Percentiles rank a stretch among this genome's conserved stretches.
phyloP scores from a whole-genome alignment of 1,284 basidiomycete species.

The Agroathelia rolfsii region DNA sequence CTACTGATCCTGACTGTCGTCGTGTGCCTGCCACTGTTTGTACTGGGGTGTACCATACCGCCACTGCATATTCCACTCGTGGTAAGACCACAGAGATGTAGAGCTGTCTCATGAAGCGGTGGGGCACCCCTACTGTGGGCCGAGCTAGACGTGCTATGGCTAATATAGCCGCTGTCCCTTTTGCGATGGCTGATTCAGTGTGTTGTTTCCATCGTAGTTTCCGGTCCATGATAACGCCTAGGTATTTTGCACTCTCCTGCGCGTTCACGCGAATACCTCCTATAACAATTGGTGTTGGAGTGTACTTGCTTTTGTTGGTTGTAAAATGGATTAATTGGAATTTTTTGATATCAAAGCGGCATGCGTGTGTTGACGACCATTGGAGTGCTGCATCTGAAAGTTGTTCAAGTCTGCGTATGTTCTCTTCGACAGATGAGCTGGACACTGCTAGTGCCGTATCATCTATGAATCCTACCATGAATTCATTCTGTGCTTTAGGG shows the following conservation, averaged over 20 bases:
- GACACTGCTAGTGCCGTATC: constrained; percentile 14
- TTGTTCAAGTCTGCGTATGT: constrained; percentile 11
- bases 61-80: constrained; percentile 19
- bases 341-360: too few species aligned
- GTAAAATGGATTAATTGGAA: too few species aligned
- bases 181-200: constrained; percentile 10
- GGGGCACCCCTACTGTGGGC: constrained; percentile 8
- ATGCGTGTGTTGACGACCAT: too few species aligned
- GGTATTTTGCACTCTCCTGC: constrained; percentile 13
- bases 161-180: constrained; percentile 12
- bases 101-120: constrained; percentile 7
- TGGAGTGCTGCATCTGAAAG: too few species aligned
- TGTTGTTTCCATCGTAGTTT: constrained; percentile 16
- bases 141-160: constrained; percentile 12
- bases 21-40: not conserved
- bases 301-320: constrained; percentile 2
- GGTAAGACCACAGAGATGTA: constrained; percentile 17
- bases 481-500: constrained; percentile 11
- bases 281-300: too few species aligned
- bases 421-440: constrained; percentile 10
- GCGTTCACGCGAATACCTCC: too few species aligned
- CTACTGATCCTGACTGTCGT: constrained; percentile 9
- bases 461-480: constrained; percentile 21
- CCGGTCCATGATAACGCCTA: constrained; percentile 19
- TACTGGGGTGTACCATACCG: constrained; percentile 15